Evolutionary conservation across 768 basidiomycete species (phyloP), one percentile per base, ranked within the genome.

Genomic region (Punctularia strigosozonata): DNA sequence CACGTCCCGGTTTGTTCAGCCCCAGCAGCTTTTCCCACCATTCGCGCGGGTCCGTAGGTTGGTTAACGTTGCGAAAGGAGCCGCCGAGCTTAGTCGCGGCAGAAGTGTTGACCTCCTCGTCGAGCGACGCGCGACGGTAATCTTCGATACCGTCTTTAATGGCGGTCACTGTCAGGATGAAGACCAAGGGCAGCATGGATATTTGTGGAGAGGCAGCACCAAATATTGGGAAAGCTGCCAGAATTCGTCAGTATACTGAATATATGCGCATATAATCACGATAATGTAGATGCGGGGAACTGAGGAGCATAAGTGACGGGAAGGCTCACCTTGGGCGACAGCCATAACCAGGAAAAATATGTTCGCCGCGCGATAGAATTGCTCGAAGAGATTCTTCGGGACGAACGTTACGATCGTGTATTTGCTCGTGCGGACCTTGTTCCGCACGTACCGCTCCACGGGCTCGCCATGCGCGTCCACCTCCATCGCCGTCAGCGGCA

Each of bases 111-210:
- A 97, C 92, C 51, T 90, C 79, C 44, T 95, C 84, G 55, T 99
- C 94, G 28, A 92, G 68, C 6, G 60, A 50, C 7, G 82, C 83
- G 37, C 94, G 79, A n/a, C 92, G 78, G 55, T 88, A 92, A 60
- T 99, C 94, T 61, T 98, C 94, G 24, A 97, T 65, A 5, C 82
- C 94, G 55, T 99, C 94, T 60, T 97, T 99, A 65, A 95, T 73
- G 3, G 83, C 92, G 13, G 94, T 97, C 36, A 94, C 82, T 21
- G 65, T 55, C 28, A 99, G 57, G 46, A 98, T 94, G 60, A 92
- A 87, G 26, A 84, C 63, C 5, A 97, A 69, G 0, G 94, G 94
- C 4, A 97, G 61, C 49, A 85, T 81, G 3, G 89, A 76, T 43
- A 88, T 75, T 31, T 80, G 70, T 1, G 88, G 81, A 2, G 83